Evolutionary conservation across 2,329 filamentous ascomycete genomes (phyloP), one percentile per base, ranked within the genome.

Genomic region (Colletotrichum tamarilloi): DNA sequence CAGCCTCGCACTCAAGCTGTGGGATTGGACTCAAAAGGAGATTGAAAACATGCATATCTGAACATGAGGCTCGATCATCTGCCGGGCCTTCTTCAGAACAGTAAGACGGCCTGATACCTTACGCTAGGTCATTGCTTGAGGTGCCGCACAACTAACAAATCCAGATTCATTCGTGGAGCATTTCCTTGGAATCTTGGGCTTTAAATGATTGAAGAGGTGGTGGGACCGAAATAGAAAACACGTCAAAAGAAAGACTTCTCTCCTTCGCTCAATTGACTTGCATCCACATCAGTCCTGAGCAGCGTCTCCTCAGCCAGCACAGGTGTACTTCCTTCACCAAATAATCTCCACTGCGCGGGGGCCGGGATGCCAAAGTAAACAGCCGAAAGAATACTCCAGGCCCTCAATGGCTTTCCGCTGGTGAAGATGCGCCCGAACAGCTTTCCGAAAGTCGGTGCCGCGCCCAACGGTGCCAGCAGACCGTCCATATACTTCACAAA

Each of bases 311-410:
- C 67, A 0, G 81, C 82, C 62, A 83, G 74, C 42, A 77, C 76
- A 16, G 77, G 64, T 53, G 77, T 80, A 0, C 74, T 76, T 7
- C 81, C 81, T 8, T 81, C 64, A 3, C 82, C 82, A 62, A 78
- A 79, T 12, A 83, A 68, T 42, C 82, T 76, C 77, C 81, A 84
- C 74, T 82, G 80, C 24, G 81, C 82, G 9, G 77, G 78, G 19
- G 77, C 79, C n/a, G 79, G 79, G 4, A 83, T 75, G 35, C 81
- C 80, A 64, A 83, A 82, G 75, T 82, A 83, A 38, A 84, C 80
- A 3, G 80, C 78, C 12, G 74, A 77, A 24, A 83, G 73, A 3
- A 82, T 75, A 22, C 73, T 74, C 24, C 80, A 63, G 1, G 79
- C 77, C n/a, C 67, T 69, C 53, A 76, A 63, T 6, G 80, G 81